These are phyloP conservation scores for Lepidium sativum DNA, from an alignment of 345 rosid species.

Conservation along the genomic window DNA sequence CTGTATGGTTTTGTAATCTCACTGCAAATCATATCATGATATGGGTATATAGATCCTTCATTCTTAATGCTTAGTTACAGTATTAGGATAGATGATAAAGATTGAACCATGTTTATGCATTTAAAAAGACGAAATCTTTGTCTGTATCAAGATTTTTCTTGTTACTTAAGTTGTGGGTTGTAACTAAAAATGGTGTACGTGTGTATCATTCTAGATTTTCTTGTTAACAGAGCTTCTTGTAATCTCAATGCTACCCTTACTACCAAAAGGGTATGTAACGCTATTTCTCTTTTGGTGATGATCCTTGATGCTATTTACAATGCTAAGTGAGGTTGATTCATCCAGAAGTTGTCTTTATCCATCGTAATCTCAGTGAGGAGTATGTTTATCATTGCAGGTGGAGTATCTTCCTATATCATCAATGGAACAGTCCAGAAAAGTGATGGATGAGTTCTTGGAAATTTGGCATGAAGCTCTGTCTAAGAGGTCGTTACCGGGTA, in stretches of 20 bases:
- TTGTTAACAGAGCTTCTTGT: neutral
- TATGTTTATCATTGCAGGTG: conserved; percentile 37
- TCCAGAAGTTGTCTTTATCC: neutral
- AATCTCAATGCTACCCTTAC: no score
- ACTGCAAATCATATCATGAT: no score
- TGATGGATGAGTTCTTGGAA: conserved; percentile 74
- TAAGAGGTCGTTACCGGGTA: conserved; percentile 71
- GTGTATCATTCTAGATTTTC: neutral
- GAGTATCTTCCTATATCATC: conserved; percentile 89
- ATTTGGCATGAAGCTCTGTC: conserved; percentile 73
- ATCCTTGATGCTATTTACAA: neutral
- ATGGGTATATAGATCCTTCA: neutral
- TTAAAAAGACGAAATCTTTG: neutral
- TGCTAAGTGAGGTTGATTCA: neutral
- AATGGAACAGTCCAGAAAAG: conserved; percentile 53
- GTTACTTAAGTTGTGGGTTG: no score
- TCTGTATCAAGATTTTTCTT: neutral
- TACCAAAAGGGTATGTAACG: no score
- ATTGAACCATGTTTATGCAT: neutral
- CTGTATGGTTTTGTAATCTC: no score
- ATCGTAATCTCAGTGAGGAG: neutral
- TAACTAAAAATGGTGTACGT: no score
- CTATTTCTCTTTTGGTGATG: neutral
- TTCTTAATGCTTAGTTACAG: neutral
- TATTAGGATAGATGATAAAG: neutral